These are phyloP conservation scores for Thermochaetoides thermophila DNA, from an alignment of 495 filamentous ascomycete species.

Conservation along the genomic window DNA sequence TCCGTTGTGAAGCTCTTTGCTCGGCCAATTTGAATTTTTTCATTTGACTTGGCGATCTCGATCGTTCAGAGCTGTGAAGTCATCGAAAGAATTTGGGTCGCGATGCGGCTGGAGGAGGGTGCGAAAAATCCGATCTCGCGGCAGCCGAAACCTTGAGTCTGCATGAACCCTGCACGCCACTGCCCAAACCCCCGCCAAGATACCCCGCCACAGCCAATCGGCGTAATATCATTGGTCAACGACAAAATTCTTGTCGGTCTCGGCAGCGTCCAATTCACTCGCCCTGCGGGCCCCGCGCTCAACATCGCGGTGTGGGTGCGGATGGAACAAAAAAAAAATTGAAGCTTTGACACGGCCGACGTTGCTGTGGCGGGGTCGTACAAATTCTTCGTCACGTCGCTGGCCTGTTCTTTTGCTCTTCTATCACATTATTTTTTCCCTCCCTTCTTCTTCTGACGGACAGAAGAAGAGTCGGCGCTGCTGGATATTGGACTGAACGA, in stretches of 20 bases:
- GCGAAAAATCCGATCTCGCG: conserved; percentile 9
- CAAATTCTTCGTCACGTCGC: too few relatives aligned
- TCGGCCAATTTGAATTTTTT: conserved; percentile 13
- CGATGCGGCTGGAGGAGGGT: neutral
- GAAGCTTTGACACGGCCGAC: too few relatives aligned
- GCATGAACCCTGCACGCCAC: conserved; percentile 4
- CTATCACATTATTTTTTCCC: too few relatives aligned
- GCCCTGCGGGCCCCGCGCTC: conserved; percentile 12
- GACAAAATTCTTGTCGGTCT: conserved; percentile 5
- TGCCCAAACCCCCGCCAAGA: conserved; percentile 1
- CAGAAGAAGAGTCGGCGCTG: conserved; percentile 9
- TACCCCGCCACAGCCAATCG: conserved; percentile 1
- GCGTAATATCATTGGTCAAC: conserved; percentile 12
- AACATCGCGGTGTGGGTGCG: conserved; percentile 5
- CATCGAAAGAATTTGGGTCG: neutral
- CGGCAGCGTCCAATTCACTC: neutral
- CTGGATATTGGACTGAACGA: conserved; percentile 3
- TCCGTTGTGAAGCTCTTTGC: too few relatives aligned
- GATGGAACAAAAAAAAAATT: too few relatives aligned
- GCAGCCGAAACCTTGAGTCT: conserved; percentile 2
- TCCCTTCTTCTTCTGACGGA: too few relatives aligned
- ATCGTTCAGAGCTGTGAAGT: neutral
- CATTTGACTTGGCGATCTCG: neutral
- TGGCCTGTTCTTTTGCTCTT: too few relatives aligned
- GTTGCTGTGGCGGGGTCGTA: too few relatives aligned